phyloP scores from a whole-genome alignment of 73 alveolate species.

The Stentor coeruleus region DNA sequence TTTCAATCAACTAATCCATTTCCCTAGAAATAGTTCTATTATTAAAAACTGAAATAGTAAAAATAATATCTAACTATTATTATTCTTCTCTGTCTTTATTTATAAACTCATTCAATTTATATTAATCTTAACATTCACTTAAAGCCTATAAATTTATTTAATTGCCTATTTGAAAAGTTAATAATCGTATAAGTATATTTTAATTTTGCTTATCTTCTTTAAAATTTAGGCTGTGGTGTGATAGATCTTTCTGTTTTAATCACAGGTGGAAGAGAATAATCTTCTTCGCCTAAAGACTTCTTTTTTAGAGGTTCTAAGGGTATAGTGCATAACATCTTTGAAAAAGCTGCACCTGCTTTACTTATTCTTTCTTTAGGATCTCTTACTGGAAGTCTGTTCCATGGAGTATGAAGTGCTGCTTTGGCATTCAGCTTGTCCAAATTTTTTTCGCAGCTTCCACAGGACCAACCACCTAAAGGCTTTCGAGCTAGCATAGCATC shows the following conservation, averaged over 20 bases:
- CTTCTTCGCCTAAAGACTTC: neutral
- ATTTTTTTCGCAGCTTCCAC: constrained; percentile 86
- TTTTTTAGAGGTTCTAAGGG: neutral
- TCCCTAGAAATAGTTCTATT: no score
- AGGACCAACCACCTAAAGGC: constrained; percentile 75
- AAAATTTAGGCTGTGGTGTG: neutral
- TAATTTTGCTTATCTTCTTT: no score
- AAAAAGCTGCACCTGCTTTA: constrained; percentile 10
- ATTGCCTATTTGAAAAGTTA: neutral
- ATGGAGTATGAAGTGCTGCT: constrained; percentile 58
- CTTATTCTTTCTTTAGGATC: constrained; percentile 71
- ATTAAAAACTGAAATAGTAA: no score
- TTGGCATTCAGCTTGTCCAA: constrained; percentile 63
- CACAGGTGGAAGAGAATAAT: no score
- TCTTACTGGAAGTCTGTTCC: constrained; percentile 85
- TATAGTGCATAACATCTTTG: neutral
- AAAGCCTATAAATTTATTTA: no score
- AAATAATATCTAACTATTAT: no score
- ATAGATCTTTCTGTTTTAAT: neutral
- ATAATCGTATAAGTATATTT: no score
- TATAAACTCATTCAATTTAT: no score
- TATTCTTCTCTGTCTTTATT: no score
- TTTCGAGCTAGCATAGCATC: constrained; percentile 77
- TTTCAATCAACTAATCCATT: no score
- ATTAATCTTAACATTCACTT: no score